Evolutionary conservation across 306 rosid species (phyloP).

Genomic region (Datisca glomerata): DNA sequence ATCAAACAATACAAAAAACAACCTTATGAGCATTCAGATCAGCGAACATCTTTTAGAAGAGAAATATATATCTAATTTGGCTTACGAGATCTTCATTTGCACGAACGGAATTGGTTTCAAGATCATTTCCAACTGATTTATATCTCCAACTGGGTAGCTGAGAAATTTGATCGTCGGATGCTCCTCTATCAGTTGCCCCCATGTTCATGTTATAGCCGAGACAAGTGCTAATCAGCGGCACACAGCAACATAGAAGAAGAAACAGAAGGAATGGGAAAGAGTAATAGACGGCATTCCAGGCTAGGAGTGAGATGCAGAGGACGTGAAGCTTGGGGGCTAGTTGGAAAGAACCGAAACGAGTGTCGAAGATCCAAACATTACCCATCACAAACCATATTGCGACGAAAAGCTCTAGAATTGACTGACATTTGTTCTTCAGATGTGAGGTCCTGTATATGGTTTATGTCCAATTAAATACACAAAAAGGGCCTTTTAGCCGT

Average conservation of each 20-base stretch:
- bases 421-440: conserved; percentile 64
- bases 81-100: conserved; percentile 68
- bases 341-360: conserved; percentile 65
- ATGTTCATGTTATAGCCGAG: conserved; percentile 89
- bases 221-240: conserved; percentile 54
- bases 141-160: conserved; percentile 74
- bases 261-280: conserved; percentile 91
- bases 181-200: conserved; percentile 64
- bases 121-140: conserved; percentile 24
- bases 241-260: conserved; percentile 74
- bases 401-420: conserved; percentile 83
- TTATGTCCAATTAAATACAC: too few relatives aligned
- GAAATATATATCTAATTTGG: too few relatives aligned
- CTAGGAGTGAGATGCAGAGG: conserved; percentile 65
- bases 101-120: conserved; percentile 13
- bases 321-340: conserved; percentile 76
- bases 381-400: conserved; percentile 99
- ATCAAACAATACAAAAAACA: neutral
- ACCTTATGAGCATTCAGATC: too few relatives aligned
- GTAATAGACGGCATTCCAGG: conserved; percentile 90
- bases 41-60: too few relatives aligned
- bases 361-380: conserved; percentile 81
- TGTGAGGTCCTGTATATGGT: conserved; percentile 60
- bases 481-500: too few relatives aligned
- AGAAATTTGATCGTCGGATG: conserved; percentile 81